Base-by-base conservation (phyloP, 768 basidiomycete species). In the Lactifluus echinatus region DNA sequence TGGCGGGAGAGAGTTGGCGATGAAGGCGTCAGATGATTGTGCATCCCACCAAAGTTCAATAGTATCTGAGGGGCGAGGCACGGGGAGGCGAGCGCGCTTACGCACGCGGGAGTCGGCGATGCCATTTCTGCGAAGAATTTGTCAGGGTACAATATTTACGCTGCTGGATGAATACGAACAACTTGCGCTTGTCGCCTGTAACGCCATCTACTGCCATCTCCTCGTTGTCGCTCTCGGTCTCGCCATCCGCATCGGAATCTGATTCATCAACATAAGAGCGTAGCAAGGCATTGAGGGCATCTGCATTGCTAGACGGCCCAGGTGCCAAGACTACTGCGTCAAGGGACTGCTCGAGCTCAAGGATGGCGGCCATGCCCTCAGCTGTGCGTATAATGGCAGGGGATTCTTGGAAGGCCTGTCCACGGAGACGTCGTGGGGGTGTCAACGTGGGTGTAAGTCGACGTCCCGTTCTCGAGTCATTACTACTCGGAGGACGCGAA, bases 351-450 rank as follows among this genome's bases (percentile, higher is more conserved):
- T 89, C 86, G 7, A 92, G 73, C 48, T 80, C 74, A 26, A 68
- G 68, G 63, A 92, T 91, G 52, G 73, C 62, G 2, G 75, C 67
- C 91, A 94, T 94, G n/a, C 83, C 83, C 56, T 82, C 76, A 0
- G 81, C 73, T 0, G 88, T 87, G 17, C 91, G 84, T 12, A 79
- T 66, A 14, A 92, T 78, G 0, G 87, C 87, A 4, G 80, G 79
- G 44, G 77, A 76, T 36, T 93, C 89, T 4, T 74, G 71, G 61
- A 92, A 90, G 2, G 78, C 71, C 0, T 75, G 66, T 63, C 82
- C 77, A 52, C 71, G 58, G n/a, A 44, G 28, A 31, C 58, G 70
- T 43, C 73, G 69, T 12, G 66, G 53, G 5, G 59, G 61, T 15
- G 56, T 65, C 57, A 45, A 55, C 36, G 46, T 63, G 29, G 61